A percentile compares a stretch with the other conserved stretches of the same genome.
Conservation (phyloP, 2,329 filamentous ascomycete species). For the Didymellaceae sp. region DNA sequence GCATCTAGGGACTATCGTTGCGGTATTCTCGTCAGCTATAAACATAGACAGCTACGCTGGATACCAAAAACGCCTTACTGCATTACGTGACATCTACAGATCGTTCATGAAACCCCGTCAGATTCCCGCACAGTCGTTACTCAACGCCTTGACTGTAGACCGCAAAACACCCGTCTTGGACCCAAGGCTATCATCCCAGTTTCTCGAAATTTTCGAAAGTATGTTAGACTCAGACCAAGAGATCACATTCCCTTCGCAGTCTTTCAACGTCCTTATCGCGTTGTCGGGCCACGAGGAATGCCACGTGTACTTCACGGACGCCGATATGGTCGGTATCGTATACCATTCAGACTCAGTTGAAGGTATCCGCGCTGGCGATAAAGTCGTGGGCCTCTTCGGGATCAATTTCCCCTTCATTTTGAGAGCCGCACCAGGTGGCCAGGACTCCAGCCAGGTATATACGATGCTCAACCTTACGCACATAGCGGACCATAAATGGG, state of each 20-base stretch:
- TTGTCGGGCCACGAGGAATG: neutral
- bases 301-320: neutral
- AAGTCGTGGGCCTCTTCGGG: constrained; percentile 21
- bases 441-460: neutral
- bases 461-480: constrained; percentile 21
- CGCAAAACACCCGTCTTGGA: constrained; percentile 1
- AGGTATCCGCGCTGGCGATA: constrained; percentile 10
- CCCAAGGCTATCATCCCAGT: neutral
- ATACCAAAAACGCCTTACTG: neutral
- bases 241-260: constrained; percentile 1
- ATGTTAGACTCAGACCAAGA: neutral
- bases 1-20: constrained; percentile 1
- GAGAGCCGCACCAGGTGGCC: neutral
- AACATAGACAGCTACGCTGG: neutral
- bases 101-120: neutral
- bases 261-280: constrained; percentile 1
- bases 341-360: constrained; percentile 5
- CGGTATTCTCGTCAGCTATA: neutral
- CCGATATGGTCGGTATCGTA: neutral
- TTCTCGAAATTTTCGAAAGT: neutral
- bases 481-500: constrained; percentile 13
- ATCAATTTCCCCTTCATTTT: constrained; percentile 27
- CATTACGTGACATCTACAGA: neutral
- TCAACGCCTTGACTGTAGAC: constrained; percentile 1
- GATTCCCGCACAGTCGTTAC: neutral